These are phyloP conservation scores for Knufia petricola DNA, from an alignment of 2,329 filamentous ascomycete species.

Conservation along the genomic window DNA sequence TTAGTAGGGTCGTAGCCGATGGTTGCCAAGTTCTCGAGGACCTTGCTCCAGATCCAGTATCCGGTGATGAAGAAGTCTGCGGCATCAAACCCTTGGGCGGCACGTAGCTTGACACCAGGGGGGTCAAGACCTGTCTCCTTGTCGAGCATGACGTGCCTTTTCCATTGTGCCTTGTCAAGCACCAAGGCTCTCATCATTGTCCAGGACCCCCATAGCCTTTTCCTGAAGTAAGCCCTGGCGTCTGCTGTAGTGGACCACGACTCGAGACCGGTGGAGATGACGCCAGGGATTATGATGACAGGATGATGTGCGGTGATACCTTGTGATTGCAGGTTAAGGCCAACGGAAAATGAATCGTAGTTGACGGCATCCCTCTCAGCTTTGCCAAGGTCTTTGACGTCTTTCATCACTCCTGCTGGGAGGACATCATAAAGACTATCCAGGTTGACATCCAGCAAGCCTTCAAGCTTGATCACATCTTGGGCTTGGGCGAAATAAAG, in stretches of 20 bases:
- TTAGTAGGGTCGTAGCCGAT: constrained; percentile 87
- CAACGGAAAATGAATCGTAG: constrained; percentile 90
- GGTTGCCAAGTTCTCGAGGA: constrained; percentile 89
- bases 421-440: constrained; percentile 80
- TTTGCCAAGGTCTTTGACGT: constrained; percentile 80
- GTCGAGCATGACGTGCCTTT: constrained; percentile 93
- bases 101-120: constrained; percentile 76
- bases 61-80: constrained; percentile 75
- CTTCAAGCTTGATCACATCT: constrained; percentile 78
- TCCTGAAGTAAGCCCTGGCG: constrained; percentile 85
- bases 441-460: constrained; percentile 62
- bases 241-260: constrained; percentile 86
- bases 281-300: constrained; percentile 93
- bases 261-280: constrained; percentile 93
- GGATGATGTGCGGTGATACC: constrained; percentile 76
- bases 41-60: constrained; percentile 99
- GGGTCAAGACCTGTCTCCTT: constrained; percentile 85
- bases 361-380: constrained; percentile 78
- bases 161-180: constrained; percentile 88
- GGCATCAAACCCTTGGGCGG: constrained; percentile 93
- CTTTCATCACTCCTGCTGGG: constrained; percentile 72
- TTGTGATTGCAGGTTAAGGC: constrained; percentile 68
- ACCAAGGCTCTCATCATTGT: constrained; percentile 96
- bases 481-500: constrained; percentile 83
- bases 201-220: constrained; percentile 95